Evolutionary conservation across 257 asterid genomes (phyloP), one percentile per base, ranked within the genome.

Genomic region (Lantana camara): DNA sequence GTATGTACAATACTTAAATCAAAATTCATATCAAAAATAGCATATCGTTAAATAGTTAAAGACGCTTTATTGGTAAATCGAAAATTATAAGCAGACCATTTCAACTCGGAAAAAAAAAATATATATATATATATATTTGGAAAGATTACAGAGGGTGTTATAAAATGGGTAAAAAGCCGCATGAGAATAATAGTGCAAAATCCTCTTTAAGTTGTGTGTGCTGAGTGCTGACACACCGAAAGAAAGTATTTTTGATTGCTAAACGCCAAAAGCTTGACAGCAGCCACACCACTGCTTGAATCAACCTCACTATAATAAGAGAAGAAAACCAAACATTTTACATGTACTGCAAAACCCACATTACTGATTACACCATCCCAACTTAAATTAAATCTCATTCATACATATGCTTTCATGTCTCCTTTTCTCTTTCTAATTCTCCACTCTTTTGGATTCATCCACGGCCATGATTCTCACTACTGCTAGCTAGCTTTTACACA

Each of bases 381-480:
- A 65, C 32, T 27, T 27, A 27, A n/a, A 12, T 52, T 59, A 50
- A 66, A 52, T 30, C 13, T 3, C 63, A 66, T 30, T 23, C 53
- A 45, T 41, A 22, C 44, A 50, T 47, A 55, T 61, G 67, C 46
- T 51, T 68, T 59, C 57, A 70, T 73, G 79, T 73, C 83, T 77
- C 69, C 51, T 56, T 77, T 70, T 63, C 79, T 73, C 72, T 70
- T 67, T 57, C 77, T 77, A 56, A 66, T 73, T 51, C 79, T 78
- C 1, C 75, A 42, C 57, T 73, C 77, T 21, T 78, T 70, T 74
- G 83, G 83, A 45, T 66, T 73, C 74, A 77, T 77, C 66, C 76
- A 77, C 69, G 41, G 65, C 65, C 73, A 72, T 53, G 49, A 49
- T 45, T 34, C 52, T 46, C 11, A 46, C 48, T 30, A 29, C 53